Base-by-base conservation (phyloP, 306 rosid genomes). In the Cucurbita pepo region DNA sequence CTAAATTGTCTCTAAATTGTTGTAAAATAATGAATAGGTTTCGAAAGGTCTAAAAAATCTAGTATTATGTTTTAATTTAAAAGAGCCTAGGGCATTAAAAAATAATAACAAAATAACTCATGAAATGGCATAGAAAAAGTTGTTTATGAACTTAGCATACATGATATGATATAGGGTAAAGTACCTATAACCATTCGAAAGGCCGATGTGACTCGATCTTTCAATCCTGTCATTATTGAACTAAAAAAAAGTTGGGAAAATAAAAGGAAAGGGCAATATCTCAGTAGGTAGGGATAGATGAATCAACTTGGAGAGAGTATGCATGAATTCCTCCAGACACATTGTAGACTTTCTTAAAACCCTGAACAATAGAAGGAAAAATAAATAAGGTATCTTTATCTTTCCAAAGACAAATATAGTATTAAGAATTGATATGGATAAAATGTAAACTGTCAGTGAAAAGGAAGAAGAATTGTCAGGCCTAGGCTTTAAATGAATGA, bases 261-360 rank as follows among this genome's bases (percentile, higher is more conserved):
- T 30, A 30, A 64, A 11, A 8, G 10, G 10, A 2, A 21, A 65
- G 54, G 38, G 38, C 10, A 63, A 14, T 44, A 56, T 66, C 53
- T 90, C 88, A 92, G 69, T 93, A 90, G 19, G 96, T 93, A 19
- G 97, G 97, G 77, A 93, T 77, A 16, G 96, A 86, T 71, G 84
- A 96, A 84, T 93, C 98, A 60, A 79, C 90, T 80, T 85, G 82
- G 22, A 48, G 75, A 47, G 97, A 86, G 83, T 93, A 93, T 62
- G 89, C 96, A 84, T 93, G 89, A 75, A 93, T 90, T 75, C 98
- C 98, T 4, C 98, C 96, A 11, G 89, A 69, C 56, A 92, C 38
- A 79, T 90, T 92, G 91, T 56, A 93, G 41, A 93, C 82, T 83
- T 79, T 90, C 86, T 75, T 83, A 60, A 93, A 93, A 45, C 98